These are phyloP conservation scores for Amanita jacksonii DNA, from an alignment of 768 basidiomycete species.

Conservation along the genomic window DNA sequence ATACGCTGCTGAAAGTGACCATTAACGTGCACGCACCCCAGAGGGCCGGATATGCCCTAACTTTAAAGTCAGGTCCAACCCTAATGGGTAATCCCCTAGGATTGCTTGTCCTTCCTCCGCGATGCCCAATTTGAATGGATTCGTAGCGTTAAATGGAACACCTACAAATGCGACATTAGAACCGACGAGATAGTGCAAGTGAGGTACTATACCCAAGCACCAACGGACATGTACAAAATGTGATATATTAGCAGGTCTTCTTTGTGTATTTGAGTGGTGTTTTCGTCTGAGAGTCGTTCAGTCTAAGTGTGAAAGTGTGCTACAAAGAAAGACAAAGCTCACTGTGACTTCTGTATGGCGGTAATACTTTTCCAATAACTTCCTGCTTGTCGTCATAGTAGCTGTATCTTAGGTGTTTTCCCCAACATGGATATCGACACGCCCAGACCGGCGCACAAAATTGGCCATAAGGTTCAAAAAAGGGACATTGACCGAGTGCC, in stretches of 20 bases:
- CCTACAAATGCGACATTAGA: constrained; percentile 12
- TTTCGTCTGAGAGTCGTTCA: constrained; percentile 30
- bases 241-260: constrained; percentile 61
- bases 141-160: constrained; percentile 64
- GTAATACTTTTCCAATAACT: constrained; percentile 37
- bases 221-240: constrained; percentile 50
- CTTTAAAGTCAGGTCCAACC: no score
- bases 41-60: no score
- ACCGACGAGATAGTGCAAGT: background rate
- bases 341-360: constrained; percentile 5
- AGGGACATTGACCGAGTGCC: constrained; percentile 43
- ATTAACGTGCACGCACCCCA: no score
- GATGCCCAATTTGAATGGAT: constrained; percentile 43
- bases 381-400: constrained; percentile 30
- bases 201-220: constrained; percentile 23
- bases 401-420: constrained; percentile 67
- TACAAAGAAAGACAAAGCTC: constrained; percentile 16
- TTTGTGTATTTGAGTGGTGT: constrained; percentile 62
- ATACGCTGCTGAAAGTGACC: no score
- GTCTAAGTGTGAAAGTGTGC: background rate
- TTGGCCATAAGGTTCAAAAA: constrained; percentile 79
- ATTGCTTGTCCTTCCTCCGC: constrained; percentile 51
- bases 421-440: constrained; percentile 47
- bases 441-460: constrained; percentile 53
- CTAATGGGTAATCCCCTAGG: constrained; percentile 55